Conservation (phyloP, 2,329 filamentous ascomycete genomes). For the Ascochyta fabae region DNA sequence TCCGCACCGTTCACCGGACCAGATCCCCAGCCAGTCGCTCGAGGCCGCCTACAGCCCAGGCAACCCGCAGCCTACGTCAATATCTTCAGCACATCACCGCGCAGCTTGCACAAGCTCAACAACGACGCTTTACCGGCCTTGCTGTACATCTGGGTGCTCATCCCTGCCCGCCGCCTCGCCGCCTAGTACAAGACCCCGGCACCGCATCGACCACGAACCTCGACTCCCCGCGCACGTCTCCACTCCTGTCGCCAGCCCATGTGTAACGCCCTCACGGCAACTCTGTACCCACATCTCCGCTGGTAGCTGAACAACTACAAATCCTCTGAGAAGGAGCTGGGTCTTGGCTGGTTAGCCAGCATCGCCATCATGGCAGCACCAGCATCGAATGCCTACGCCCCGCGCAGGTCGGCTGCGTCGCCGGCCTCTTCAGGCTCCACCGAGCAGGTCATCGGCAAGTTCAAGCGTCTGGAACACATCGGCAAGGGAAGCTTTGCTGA, state of each 20-base stretch:
- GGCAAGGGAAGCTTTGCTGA: constrained; percentile 97
- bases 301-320: constrained; percentile 39
- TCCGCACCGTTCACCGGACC: constrained; percentile 15
- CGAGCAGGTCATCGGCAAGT: constrained; percentile 69
- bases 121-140: background rate
- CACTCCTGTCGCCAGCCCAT: constrained; percentile 36
- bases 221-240: constrained; percentile 4
- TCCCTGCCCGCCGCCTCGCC: constrained; percentile 9
- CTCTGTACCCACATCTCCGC: constrained; percentile 48
- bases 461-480: constrained; percentile 85
- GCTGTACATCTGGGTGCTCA: constrained; percentile 21
- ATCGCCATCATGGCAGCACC: constrained; percentile 47
- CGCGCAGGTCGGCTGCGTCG: constrained; percentile 47
- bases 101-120: constrained; percentile 4
- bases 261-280: constrained; percentile 47
- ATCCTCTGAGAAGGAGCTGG: constrained; percentile 17
- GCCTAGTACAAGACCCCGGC: constrained; percentile 13
- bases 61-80: constrained; percentile 7
- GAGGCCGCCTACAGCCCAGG: constrained; percentile 13
- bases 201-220: constrained; percentile 13
- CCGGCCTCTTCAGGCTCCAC: constrained; percentile 42
- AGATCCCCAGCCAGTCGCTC: constrained; percentile 10
- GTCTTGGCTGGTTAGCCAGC: constrained; percentile 39
- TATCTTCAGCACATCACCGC: background rate
- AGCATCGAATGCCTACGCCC: constrained; percentile 35